Evolutionary conservation across 2,329 filamentous ascomycete species (phyloP).

Genomic region (Apiospora marii): DNA sequence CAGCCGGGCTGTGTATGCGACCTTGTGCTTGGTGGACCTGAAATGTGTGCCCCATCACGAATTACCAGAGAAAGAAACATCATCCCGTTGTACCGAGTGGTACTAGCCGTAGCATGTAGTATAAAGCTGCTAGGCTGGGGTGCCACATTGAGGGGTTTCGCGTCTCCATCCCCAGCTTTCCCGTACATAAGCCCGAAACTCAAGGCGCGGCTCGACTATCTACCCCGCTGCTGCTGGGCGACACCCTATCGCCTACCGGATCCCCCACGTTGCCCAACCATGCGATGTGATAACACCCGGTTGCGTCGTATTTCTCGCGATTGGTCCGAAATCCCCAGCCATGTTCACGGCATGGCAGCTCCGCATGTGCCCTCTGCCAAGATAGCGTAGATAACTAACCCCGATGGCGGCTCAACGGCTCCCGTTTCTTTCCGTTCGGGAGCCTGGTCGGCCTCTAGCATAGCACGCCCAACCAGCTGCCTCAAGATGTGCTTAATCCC

Average conservation of each 20-base stretch:
- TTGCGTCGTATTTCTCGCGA: background rate
- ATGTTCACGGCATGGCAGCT: slow-evolving; percentile 16
- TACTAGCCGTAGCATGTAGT: background rate
- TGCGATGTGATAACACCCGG: slow-evolving; percentile 20
- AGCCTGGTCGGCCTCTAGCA: background rate
- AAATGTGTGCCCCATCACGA: background rate
- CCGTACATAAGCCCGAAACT: slow-evolving; percentile 11
- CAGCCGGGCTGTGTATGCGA: background rate
- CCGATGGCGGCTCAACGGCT: background rate
- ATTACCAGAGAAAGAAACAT: background rate
- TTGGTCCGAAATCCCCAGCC: slow-evolving; percentile 5
- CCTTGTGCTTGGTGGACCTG: slow-evolving; percentile 1
- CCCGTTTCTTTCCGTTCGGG: slow-evolving; percentile 3
- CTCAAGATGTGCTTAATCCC: background rate
- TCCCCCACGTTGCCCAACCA: slow-evolving; percentile 23
- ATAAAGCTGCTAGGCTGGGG: background rate
- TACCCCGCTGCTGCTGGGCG: slow-evolving; percentile 22
- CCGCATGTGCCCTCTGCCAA: slow-evolving; percentile 7
- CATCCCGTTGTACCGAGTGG: background rate
- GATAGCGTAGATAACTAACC: slow-evolving; percentile 7
- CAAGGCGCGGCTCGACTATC: slow-evolving; percentile 3
- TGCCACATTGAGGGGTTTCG: slow-evolving; percentile 20
- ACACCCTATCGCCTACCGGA: slow-evolving; percentile 12
- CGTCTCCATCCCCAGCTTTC: slow-evolving; percentile 18
- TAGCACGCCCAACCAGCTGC: background rate